Evolutionary conservation across 495 filamentous ascomycete species (phyloP).

Genomic region (Penicillium ucsense): DNA sequence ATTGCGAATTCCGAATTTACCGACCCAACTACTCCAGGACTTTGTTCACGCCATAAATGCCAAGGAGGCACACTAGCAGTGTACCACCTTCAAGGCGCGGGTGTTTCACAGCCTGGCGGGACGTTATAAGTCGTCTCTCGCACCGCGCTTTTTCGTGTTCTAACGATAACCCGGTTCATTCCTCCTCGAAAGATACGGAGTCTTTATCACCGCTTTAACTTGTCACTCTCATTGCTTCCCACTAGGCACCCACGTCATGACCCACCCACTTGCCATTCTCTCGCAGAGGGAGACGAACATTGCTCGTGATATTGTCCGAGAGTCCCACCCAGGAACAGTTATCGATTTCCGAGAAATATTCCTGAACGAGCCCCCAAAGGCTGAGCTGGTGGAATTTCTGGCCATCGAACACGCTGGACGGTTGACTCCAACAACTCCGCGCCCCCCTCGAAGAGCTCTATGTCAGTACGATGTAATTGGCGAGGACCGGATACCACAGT

Average conservation of each 20-base stretch:
- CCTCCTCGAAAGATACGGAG: too few relatives aligned
- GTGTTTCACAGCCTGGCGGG: too few relatives aligned
- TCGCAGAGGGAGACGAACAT: conserved; percentile 37
- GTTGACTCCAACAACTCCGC: conserved; percentile 34
- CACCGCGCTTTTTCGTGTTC: too few relatives aligned
- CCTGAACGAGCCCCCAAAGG: conserved; percentile 43
- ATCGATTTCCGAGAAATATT: conserved; percentile 46
- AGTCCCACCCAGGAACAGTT: conserved; percentile 29
- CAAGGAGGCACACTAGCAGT: too few relatives aligned
- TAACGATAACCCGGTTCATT: too few relatives aligned
- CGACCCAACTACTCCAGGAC: too few relatives aligned
- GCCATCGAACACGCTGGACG: conserved; percentile 40
- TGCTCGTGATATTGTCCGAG: conserved; percentile 38
- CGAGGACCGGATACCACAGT: conserved; percentile 44
- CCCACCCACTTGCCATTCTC: conserved; percentile 39
- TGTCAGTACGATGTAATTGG: conserved; percentile 59
- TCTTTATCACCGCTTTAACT: too few relatives aligned
- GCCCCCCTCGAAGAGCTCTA: conserved; percentile 50
- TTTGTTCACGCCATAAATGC: too few relatives aligned
- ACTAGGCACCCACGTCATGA: conserved; percentile 6
- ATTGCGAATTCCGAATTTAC: too few relatives aligned
- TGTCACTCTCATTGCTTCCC: too few relatives aligned
- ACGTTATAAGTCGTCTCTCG: too few relatives aligned
- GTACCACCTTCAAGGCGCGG: too few relatives aligned
- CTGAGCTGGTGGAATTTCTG: conserved; percentile 36